Percentiles rank a stretch among this genome's conserved stretches.
Conservation (phyloP, 441 rosid genomes). For the Omphalea diandra region DNA sequence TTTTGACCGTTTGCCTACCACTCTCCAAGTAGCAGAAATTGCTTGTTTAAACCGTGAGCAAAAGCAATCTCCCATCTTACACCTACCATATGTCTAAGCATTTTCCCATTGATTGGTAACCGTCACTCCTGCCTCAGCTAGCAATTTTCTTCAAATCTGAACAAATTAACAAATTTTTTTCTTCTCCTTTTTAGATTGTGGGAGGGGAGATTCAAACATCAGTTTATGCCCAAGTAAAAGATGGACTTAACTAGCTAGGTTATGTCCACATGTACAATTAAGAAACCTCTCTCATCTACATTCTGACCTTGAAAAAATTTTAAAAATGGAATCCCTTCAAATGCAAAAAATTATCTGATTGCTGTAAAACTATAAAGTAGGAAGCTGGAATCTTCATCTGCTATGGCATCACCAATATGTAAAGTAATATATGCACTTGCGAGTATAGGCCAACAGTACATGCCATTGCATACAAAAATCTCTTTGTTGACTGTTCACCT, state of each 20-base stretch:
- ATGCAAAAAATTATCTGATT: not conserved
- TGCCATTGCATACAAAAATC: conserved; percentile 10
- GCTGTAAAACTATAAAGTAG: not conserved
- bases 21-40: conserved; percentile 39
- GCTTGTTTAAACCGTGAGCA: conserved; percentile 32
- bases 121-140: conserved; percentile 28
- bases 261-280: too few relatives aligned
- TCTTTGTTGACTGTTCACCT: conserved; percentile 40
- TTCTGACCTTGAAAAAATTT: too few relatives aligned
- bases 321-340: not conserved
- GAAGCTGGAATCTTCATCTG: conserved; percentile 11
- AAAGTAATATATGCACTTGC: not conserved
- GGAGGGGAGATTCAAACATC: too few relatives aligned
- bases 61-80: conserved; percentile 41
- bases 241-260: too few relatives aligned
- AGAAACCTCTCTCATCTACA: too few relatives aligned
- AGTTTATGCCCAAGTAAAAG: too few relatives aligned
- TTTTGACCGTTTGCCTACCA: conserved; percentile 61
- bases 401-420: conserved; percentile 13
- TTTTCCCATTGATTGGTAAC: conserved; percentile 21
- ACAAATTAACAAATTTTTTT: not conserved
- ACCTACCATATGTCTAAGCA: conserved; percentile 29
- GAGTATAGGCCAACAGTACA: not conserved
- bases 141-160: conserved; percentile 31
- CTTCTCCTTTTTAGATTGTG: not conserved